Evolutionary conservation across 768 basidiomycete genomes (phyloP).

Genomic region (Agrocybe praecox): DNA sequence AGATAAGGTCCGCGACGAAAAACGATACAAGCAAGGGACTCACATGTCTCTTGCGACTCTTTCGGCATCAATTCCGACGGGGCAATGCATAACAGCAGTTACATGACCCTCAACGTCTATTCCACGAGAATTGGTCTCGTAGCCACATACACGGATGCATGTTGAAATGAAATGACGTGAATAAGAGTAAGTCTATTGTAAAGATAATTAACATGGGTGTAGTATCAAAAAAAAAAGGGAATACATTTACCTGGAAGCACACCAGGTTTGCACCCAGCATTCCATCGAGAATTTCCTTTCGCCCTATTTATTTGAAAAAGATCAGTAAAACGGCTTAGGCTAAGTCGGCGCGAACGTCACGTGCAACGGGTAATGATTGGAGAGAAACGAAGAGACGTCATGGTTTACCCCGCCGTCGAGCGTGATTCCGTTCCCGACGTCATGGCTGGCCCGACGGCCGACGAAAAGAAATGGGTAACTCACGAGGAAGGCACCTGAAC

Average conservation of each 20-base stretch:
- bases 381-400: slow-evolving; percentile 1
- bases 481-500: slow-evolving; percentile 90
- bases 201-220: not conserved
- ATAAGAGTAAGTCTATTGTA: slow-evolving; percentile 84
- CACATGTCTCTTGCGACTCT: slow-evolving; percentile 82
- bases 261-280: slow-evolving; percentile 97
- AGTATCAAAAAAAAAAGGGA: not conserved
- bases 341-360: not conserved
- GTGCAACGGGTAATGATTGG: not conserved
- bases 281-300: slow-evolving; percentile 94
- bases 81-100: slow-evolving; percentile 84
- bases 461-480: slow-evolving; percentile 29
- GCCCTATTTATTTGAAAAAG: slow-evolving; percentile 38
- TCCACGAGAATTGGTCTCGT: slow-evolving; percentile 71
- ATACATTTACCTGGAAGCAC: slow-evolving; percentile 76
- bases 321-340: not conserved
- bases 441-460: not conserved
- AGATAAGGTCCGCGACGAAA: too few relatives aligned
- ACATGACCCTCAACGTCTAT: slow-evolving; percentile 91
- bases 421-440: not conserved
- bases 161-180: slow-evolving; percentile 93
- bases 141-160: slow-evolving; percentile 95
- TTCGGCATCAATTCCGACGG: slow-evolving; percentile 94
- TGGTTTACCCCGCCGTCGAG: not conserved
- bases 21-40: slow-evolving; percentile 22